phyloP scores from a whole-genome alignment of 495 filamentous ascomycete genomes.

The Geopyxis carbonaria region DNA sequence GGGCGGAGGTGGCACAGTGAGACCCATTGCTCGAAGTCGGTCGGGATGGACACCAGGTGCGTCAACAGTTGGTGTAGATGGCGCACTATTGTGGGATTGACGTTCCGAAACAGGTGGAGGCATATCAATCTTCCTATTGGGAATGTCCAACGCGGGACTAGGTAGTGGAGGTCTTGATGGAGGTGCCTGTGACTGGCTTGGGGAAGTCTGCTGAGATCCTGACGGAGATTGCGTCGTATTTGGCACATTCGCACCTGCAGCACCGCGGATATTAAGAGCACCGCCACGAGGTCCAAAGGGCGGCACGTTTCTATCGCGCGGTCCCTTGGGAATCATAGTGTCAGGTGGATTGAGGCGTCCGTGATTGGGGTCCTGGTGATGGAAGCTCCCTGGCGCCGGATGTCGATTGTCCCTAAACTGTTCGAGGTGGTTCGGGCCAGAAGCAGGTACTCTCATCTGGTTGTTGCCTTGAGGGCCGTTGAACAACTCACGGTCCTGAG shows the following conservation, averaged over 20 bases:
- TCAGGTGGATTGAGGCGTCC: conserved; percentile 39
- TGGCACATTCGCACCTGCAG: not conserved
- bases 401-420: conserved; percentile 24
- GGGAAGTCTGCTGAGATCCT: too few species aligned
- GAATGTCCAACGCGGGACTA: not conserved
- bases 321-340: conserved; percentile 29
- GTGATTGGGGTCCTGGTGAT: conserved; percentile 41
- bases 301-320: conserved; percentile 41
- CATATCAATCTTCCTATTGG: conserved; percentile 22
- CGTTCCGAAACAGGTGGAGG: conserved; percentile 18
- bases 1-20: conserved; percentile 15
- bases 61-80: conserved; percentile 21
- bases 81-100: conserved; percentile 12
- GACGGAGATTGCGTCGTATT: not conserved
- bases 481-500: conserved; percentile 15
- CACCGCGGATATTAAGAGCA: not conserved
- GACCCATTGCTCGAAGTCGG: conserved; percentile 28
- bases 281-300: conserved; percentile 50
- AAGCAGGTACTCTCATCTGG: conserved; percentile 2
- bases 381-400: conserved; percentile 24
- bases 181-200: too few species aligned
- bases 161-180: too few species aligned
- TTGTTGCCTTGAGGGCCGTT: conserved; percentile 4
- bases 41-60: conserved; percentile 35
- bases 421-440: not conserved